Conservation (phyloP, 305 asterid species). For the Ilex paraguariensis region DNA sequence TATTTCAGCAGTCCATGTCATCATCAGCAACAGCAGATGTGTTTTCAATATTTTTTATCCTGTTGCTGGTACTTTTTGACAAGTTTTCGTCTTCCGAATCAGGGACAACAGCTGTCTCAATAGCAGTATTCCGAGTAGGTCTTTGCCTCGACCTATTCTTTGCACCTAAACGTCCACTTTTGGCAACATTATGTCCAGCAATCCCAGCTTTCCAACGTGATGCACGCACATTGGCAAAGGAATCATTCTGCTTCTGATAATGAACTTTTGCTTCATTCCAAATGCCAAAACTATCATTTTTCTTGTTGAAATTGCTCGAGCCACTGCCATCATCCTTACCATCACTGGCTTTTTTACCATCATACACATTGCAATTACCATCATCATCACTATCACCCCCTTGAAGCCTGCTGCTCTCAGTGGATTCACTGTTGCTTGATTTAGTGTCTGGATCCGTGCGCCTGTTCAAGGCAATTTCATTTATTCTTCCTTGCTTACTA, state of each 20-base stretch:
- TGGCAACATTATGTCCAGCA: conserved; percentile 37
- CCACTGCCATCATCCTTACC: conserved; percentile 19
- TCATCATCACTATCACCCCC: conserved; percentile 25
- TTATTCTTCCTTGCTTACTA: conserved; percentile 21
- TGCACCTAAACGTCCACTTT: conserved; percentile 33
- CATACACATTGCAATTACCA: conserved; percentile 23
- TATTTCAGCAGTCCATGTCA: too few species aligned
- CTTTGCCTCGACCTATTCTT: conserved; percentile 62
- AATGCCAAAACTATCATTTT: neutral
- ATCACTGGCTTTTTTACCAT: conserved; percentile 7
- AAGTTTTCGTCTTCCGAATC: conserved; percentile 66
- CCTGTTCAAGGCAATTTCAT: conserved; percentile 14
- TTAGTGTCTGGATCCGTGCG: conserved; percentile 21
- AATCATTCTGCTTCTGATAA: conserved; percentile 17
- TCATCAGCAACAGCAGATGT: conserved; percentile 10
- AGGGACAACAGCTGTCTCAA: conserved; percentile 35
- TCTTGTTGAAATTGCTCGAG: conserved; percentile 4
- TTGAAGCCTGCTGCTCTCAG: conserved; percentile 26
- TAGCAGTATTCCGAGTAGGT: conserved; percentile 50
- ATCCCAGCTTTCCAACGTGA: conserved; percentile 36
- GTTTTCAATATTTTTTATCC: conserved; percentile 2
- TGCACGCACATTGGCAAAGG: conserved; percentile 24
- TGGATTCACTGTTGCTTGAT: conserved; percentile 31
- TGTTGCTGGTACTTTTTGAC: conserved; percentile 16
- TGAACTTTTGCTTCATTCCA: conserved; percentile 5